Percentiles rank a stretch among this genome's conserved stretches.
Conservation (phyloP, 106 monocot species). For the Dendrobium chrysotoxum region DNA sequence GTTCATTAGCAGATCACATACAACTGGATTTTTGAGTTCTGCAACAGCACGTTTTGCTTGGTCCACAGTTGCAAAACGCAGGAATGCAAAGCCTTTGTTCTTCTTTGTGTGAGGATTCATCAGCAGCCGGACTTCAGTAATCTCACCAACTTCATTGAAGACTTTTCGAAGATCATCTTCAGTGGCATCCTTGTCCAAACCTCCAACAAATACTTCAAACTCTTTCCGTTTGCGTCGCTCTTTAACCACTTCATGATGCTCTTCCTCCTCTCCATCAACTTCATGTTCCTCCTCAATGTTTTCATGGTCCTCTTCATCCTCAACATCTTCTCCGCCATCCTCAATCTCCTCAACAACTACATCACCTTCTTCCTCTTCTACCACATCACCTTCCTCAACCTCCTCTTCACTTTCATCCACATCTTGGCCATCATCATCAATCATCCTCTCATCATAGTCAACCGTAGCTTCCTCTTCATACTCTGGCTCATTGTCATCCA, state of each 20-base stretch:
- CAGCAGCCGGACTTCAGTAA: constrained; percentile 69
- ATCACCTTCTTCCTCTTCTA: constrained; percentile 35
- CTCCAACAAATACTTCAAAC: constrained; percentile 97
- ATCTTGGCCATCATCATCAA: constrained; percentile 44
- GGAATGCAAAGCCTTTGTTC: constrained; percentile 96
- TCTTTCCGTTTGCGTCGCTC: constrained; percentile 81
- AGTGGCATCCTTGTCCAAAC: constrained; percentile 80
- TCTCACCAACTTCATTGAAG: constrained; percentile 69
- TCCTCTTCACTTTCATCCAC: constrained; percentile 31
- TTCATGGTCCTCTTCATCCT: constrained; percentile 52
- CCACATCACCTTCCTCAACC: constrained; percentile 35
- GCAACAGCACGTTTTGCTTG: constrained; percentile 80
- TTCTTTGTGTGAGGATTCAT: constrained; percentile 79
- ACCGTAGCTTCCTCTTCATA: constrained; percentile 65
- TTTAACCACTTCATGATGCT: constrained; percentile 63
- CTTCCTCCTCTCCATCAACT: constrained; percentile 51
- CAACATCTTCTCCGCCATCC: constrained; percentile 45
- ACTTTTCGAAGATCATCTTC: constrained; percentile 80
- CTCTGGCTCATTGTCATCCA: constrained; percentile 75
- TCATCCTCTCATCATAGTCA: constrained; percentile 65
- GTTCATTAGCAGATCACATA: constrained; percentile 20
- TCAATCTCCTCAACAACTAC: constrained; percentile 49
- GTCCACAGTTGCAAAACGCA: constrained; percentile 87
- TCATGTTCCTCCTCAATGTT: constrained; percentile 42
- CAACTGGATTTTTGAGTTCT: constrained; percentile 76